These are phyloP conservation scores for Mediolabrus comicus DNA, from an alignment of 108 stramenopile species.

Conservation along the genomic window DNA sequence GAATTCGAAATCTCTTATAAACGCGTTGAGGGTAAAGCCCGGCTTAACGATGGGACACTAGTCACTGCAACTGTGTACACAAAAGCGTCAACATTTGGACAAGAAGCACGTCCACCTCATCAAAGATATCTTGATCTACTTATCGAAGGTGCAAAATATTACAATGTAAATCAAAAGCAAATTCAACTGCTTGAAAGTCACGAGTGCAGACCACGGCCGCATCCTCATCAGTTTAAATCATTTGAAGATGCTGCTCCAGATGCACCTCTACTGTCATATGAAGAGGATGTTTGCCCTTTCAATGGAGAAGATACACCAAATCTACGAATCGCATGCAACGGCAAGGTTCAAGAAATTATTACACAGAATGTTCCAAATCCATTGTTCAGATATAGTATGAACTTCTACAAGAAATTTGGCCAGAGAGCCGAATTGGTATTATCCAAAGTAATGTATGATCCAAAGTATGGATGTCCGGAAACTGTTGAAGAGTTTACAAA, in stretches of 20 bases:
- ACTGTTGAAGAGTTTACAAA: slow-evolving; percentile 6
- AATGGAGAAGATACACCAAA: slow-evolving; percentile 4
- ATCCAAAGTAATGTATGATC: slow-evolving; percentile 14
- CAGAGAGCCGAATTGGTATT: slow-evolving; percentile 2
- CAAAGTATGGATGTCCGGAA: slow-evolving; percentile 17
- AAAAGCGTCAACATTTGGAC: not conserved
- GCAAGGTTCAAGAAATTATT: slow-evolving; percentile 12
- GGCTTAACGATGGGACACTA: slow-evolving; percentile 13
- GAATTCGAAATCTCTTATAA: slow-evolving; percentile 9
- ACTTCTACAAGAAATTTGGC: slow-evolving; percentile 14
- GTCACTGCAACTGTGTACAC: slow-evolving; percentile 10
- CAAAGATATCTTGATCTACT: slow-evolving; percentile 24
- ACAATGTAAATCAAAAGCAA: slow-evolving; percentile 7
- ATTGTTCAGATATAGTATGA: not conserved
- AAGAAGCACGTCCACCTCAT: slow-evolving; percentile 14
- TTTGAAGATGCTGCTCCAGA: not conserved
- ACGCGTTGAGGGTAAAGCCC: not conserved
- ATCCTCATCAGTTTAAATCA: slow-evolving; percentile 10
- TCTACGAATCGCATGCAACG: not conserved
- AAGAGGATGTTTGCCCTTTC: slow-evolving; percentile 9
- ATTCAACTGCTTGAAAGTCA: slow-evolving; percentile 11
- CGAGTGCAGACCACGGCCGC: not conserved
- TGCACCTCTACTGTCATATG: slow-evolving; percentile 2
- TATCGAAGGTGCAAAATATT: slow-evolving; percentile 19
- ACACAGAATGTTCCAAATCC: not conserved